Conservation (phyloP, 768 basidiomycete genomes). For the Cystobasidium ongulense region DNA sequence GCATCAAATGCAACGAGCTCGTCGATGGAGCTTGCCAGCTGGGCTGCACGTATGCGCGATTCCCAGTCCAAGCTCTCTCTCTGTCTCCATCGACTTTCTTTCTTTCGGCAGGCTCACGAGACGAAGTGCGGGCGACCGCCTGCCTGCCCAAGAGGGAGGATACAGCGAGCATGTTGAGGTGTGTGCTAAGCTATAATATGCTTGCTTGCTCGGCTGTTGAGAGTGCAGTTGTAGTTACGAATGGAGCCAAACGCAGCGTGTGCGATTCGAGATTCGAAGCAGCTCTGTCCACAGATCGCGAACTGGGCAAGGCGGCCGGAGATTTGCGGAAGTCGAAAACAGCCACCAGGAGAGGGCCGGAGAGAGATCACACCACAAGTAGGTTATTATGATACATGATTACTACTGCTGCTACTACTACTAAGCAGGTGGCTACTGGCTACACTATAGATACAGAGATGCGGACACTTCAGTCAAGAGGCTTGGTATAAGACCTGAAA, state of each 20-base stretch:
- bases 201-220: no score
- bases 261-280: no score
- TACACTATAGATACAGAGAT: not conserved
- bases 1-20: not conserved
- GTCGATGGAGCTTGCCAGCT: not conserved
- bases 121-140: not conserved
- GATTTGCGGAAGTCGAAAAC: not conserved
- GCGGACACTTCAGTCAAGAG: no score
- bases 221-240: no score
- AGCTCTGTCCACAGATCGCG: not conserved
- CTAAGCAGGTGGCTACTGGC: not conserved
- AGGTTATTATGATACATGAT: not conserved
- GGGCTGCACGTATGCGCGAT: no score
- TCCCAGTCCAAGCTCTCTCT: no score
- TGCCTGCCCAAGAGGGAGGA: slow-evolving; percentile 4
- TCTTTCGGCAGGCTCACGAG: not conserved
- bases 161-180: not conserved
- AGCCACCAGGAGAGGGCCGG: not conserved
- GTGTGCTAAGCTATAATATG: not conserved
- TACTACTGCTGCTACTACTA: no score
- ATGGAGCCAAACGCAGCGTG: no score
- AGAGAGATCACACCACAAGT: not conserved
- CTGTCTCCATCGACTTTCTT: not conserved
- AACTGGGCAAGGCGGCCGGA: not conserved
- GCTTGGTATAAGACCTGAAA: no score